Conservation (phyloP, 2,329 filamentous ascomycete genomes). For the Hypomyces rosellus region DNA sequence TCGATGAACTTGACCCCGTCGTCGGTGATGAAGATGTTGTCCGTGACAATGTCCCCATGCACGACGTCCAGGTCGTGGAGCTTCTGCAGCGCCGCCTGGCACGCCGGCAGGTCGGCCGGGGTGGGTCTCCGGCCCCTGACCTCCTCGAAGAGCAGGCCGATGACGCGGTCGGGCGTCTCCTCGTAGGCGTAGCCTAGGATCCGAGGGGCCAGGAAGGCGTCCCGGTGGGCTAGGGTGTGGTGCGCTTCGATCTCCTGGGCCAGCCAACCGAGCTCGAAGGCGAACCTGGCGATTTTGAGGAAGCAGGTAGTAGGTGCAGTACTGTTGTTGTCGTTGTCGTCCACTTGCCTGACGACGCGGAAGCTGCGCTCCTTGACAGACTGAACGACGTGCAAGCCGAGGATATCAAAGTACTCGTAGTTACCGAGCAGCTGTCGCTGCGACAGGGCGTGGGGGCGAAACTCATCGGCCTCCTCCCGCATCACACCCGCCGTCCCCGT, state of each 20-base stretch:
- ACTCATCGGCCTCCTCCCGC: background rate
- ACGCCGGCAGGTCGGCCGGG: background rate
- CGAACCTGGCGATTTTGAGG: background rate
- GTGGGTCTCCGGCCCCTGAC: background rate
- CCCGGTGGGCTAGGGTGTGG: background rate
- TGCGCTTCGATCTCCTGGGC: background rate
- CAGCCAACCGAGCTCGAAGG: background rate
- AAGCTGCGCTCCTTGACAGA: no score
- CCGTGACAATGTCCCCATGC: background rate
- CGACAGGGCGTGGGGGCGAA: background rate
- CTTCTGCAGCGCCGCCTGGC: background rate
- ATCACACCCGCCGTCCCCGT: background rate
- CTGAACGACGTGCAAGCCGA: background rate
- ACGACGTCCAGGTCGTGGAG: background rate
- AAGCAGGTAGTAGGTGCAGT: background rate
- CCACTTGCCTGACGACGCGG: background rate
- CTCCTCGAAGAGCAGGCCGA: background rate
- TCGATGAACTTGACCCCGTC: background rate
- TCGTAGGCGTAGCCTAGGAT: background rate
- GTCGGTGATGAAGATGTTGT: background rate
- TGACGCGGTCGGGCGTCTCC: background rate
- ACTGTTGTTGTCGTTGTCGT: background rate
- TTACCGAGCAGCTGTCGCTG: background rate
- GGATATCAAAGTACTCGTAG: background rate
- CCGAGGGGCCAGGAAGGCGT: background rate